A percentile compares a stretch with the other conserved stretches of the same genome.
phyloP scores from a whole-genome alignment of 2,329 filamentous ascomycete species.

The Uncinocarpus reesii region DNA sequence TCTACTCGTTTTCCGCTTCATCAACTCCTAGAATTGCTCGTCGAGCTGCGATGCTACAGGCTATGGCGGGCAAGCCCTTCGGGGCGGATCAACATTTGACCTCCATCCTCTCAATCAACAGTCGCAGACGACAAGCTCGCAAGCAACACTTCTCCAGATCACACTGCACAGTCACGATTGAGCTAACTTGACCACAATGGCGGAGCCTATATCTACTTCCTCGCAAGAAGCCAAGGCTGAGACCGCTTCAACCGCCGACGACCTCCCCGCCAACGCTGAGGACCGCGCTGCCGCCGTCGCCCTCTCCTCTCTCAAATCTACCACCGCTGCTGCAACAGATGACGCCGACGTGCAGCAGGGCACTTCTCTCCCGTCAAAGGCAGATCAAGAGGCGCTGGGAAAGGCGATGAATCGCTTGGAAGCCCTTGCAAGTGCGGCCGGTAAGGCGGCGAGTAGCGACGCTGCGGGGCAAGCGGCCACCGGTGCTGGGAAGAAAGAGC shows the following conservation, averaged over 20 bases:
- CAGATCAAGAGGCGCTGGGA: slow-evolving; percentile 41
- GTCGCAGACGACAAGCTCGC: no score
- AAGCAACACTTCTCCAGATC: no score
- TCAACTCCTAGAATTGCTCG: no score
- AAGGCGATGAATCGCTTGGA: slow-evolving; percentile 43
- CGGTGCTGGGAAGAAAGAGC: slow-evolving; percentile 20
- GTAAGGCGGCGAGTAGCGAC: slow-evolving; percentile 17
- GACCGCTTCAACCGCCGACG: slow-evolving; percentile 28
- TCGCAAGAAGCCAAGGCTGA: slow-evolving; percentile 20
- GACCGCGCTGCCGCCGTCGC: slow-evolving; percentile 43
- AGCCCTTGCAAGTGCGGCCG: slow-evolving; percentile 25
- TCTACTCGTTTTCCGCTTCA: no score
- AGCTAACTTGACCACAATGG: slow-evolving; percentile 1
- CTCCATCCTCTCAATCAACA: not conserved
- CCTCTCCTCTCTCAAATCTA: slow-evolving; percentile 38
- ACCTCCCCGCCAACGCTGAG: slow-evolving; percentile 37
- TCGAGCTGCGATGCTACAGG: no score
- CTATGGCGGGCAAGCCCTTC: no score
- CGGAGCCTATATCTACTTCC: slow-evolving; percentile 4
- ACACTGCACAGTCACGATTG: no score
- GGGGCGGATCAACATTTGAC: no score
- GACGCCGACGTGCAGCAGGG: slow-evolving; percentile 19
- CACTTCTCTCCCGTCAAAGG: slow-evolving; percentile 26
- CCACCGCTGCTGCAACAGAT: slow-evolving; percentile 26
- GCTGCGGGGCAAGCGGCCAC: slow-evolving; percentile 21